A percentile compares a stretch with the other conserved stretches of the same genome.
These are phyloP conservation scores for Elasticomyces elasticus DNA, from an alignment of 495 filamentous ascomycete genomes.

Conservation along the genomic window DNA sequence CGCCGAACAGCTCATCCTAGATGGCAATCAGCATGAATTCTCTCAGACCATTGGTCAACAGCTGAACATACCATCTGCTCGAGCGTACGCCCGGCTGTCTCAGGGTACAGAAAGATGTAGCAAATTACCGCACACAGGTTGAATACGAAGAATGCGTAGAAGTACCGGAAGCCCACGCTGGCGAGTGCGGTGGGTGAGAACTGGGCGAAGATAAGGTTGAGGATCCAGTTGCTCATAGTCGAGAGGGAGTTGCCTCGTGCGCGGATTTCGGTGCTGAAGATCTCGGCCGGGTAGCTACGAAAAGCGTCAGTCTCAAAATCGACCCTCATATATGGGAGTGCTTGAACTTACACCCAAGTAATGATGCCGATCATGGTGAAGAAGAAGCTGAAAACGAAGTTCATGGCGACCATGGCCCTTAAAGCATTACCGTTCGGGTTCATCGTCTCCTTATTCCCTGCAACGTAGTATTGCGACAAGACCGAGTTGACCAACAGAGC, in stretches of 20 bases:
- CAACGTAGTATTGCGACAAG: too few species aligned
- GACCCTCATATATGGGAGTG: background rate
- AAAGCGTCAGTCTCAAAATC: conserved; percentile 34
- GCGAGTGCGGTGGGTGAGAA: conserved; percentile 28
- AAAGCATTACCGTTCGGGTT: too few species aligned
- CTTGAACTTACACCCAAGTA: conserved; percentile 56
- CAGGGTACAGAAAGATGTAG: conserved; percentile 71
- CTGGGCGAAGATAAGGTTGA: conserved; percentile 39
- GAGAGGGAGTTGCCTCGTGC: conserved; percentile 43
- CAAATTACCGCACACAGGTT: too few species aligned
- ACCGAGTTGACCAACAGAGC: too few species aligned
- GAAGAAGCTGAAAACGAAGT: too few species aligned
- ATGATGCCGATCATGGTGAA: conserved; percentile 69
- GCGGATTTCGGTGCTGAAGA: conserved; percentile 47
- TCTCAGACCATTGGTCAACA: too few species aligned
- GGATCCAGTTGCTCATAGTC: conserved; percentile 45
- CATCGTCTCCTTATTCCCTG: too few species aligned
- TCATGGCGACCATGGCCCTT: too few species aligned
- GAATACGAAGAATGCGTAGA: conserved; percentile 63
- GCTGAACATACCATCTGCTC: too few species aligned
- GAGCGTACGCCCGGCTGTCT: conserved; percentile 57
- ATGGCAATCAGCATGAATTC: conserved; percentile 71
- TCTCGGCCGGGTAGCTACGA: conserved; percentile 49
- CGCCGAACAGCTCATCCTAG: background rate
- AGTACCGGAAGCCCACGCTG: conserved; percentile 61